Conservation (phyloP, 1,284 basidiomycete genomes). For the Sporisorium exsertum region DNA sequence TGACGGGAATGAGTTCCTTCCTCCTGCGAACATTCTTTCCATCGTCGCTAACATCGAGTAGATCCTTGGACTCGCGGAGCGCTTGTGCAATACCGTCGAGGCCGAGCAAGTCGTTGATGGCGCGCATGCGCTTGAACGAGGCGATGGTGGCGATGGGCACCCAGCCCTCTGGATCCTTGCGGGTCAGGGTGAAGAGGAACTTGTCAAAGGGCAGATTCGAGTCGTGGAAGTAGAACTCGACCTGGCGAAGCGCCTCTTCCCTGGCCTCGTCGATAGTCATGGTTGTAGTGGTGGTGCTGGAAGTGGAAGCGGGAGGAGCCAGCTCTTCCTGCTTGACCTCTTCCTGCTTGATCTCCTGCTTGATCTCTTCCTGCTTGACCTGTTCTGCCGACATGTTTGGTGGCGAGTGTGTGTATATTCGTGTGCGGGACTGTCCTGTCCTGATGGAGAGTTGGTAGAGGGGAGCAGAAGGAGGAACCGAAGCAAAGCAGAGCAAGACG, state of each 20-base stretch:
- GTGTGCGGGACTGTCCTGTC: constrained; percentile 3
- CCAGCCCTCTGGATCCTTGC: constrained; percentile 77
- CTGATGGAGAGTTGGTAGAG: constrained; percentile 4
- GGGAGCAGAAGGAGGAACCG: too few species aligned
- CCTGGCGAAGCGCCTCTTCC: constrained; percentile 55
- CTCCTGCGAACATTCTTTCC: constrained; percentile 80
- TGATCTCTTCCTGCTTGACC: constrained; percentile 31
- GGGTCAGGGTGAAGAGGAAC: constrained; percentile 80
- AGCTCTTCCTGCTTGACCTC: constrained; percentile 31
- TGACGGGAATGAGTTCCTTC: constrained; percentile 71
- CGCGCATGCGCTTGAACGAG: constrained; percentile 94
- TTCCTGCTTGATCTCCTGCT: too few species aligned
- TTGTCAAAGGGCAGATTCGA: constrained; percentile 96
- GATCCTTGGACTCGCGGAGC: constrained; percentile 47
- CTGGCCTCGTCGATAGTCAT: constrained; percentile 57
- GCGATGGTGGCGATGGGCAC: constrained; percentile 86
- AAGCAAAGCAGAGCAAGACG: constrained; percentile 1
- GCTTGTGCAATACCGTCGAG: constrained; percentile 58
- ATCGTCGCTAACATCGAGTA: constrained; percentile 82
- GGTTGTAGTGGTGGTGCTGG: constrained; percentile 17
- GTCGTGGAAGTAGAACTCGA: constrained; percentile 91
- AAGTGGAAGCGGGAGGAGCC: constrained; percentile 23
- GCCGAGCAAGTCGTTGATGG: constrained; percentile 70
- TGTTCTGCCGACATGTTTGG: constrained; percentile 40
- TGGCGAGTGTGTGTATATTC: background rate